A percentile compares a stretch with the other conserved stretches of the same genome.
These are phyloP conservation scores for Streptanthus diversifolius DNA, from an alignment of 345 rosid species.

Conservation along the genomic window DNA sequence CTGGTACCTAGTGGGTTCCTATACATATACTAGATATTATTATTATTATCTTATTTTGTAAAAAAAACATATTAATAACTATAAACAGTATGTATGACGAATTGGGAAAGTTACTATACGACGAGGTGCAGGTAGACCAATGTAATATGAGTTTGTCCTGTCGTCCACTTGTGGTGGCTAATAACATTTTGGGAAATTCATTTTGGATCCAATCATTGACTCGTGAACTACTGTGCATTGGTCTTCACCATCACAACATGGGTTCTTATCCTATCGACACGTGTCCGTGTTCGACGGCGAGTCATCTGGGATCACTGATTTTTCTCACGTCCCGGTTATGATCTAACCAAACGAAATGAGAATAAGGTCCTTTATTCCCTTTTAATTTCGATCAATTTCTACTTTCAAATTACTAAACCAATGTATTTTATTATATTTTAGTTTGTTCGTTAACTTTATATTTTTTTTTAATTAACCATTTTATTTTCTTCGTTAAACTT, in stretches of 20 bases:
- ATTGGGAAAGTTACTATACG: constrained; percentile 7
- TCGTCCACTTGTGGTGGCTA: constrained; percentile 20
- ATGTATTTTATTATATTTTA: neutral
- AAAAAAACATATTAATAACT: no score
- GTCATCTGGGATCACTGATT: neutral
- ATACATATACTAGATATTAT: no score
- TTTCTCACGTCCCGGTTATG: neutral
- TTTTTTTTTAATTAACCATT: no score
- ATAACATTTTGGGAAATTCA: constrained; percentile 23
- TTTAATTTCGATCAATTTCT: neutral
- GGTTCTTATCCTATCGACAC: constrained; percentile 16
- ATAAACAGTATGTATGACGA: neutral
- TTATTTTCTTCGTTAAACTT: no score
- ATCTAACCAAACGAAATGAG: neutral
- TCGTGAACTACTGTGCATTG: constrained; percentile 5
- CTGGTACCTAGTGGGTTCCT: no score
- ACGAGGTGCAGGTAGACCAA: neutral
- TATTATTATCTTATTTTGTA: no score
- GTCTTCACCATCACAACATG: constrained; percentile 17
- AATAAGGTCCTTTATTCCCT: neutral
- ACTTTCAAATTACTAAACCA: neutral
- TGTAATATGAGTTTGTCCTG: neutral
- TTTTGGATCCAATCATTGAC: constrained; percentile 36
- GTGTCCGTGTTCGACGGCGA: constrained; percentile 33
- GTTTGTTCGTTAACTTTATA: neutral